Base-by-base conservation (phyloP, 495 filamentous ascomycete genomes). In the Penicillium desertorum region DNA sequence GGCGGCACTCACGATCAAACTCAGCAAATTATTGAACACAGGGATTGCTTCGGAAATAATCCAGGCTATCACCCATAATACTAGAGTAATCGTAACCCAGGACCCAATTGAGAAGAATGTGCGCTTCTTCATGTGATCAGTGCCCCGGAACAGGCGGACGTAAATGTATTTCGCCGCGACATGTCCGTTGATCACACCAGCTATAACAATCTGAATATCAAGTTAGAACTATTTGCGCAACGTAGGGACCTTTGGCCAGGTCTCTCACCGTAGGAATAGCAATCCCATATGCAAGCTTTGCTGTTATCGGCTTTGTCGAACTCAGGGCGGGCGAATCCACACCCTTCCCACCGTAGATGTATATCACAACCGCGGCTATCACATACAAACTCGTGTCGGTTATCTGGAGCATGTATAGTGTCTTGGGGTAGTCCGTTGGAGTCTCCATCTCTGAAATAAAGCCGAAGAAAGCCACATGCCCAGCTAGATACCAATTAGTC, bases 401-500 rank as follows among this genome's bases (percentile, higher is more conserved):
- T 39, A 78, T 62, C 58, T 88, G 86, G 0, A 89, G 83, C 16
- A 84, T 62, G 49, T 77, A 79, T 39, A 91, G 79, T 4, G 88
- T 81, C 68, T 88, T 89, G 47, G 78, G 74, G 63, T 82, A 90
- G 64, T 89, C 83, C 47, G 70, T 67, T 0, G 88, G 87, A 0
- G 83, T 81, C 62, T 86, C 82, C 74, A 93, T 81, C 69, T 93
- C 89, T 44, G 86, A 83, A 64, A 88, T 88, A 62, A 93, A 85
- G 37, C 79, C 82, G 72, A 92, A 89, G 69, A 89, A 87, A 61
- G 88, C 82, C 63, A 86, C 76, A 75, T 90, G 81, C 60, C 88
- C 75, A 75, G 85, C 79, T 69, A 42, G 0, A 37, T 12, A 32
- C 8, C 44, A 1, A 27, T 56, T 12, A 48, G 54, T 49, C 2